Evolutionary conservation across 2,329 filamentous ascomycete genomes (phyloP).

Genomic region (Metarhizium guizhouense): DNA sequence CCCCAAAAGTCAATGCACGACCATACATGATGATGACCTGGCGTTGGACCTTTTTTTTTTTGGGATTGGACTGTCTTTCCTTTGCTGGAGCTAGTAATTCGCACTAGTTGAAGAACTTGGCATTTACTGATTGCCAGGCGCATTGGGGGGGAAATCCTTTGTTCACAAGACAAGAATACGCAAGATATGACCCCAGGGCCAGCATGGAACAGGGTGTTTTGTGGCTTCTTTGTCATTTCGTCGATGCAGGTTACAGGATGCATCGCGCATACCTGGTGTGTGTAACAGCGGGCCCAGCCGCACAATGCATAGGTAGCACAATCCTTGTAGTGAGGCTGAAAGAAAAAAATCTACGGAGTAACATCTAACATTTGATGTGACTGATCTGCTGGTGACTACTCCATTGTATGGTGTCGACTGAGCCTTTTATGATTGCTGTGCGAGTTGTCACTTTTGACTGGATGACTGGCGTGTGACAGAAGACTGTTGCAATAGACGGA

Average conservation of each 20-base stretch:
- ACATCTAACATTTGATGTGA: background rate
- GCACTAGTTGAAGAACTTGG: background rate
- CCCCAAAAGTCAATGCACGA: constrained; percentile 9
- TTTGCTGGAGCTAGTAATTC: constrained; percentile 3
- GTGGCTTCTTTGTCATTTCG: constrained; percentile 1
- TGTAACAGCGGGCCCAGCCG: constrained; percentile 1
- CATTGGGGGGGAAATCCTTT: background rate
- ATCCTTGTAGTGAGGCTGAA: background rate
- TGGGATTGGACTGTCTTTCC: background rate
- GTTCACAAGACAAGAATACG: background rate
- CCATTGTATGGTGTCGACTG: too few relatives aligned
- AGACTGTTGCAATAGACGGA: background rate
- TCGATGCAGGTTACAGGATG: constrained; percentile 5
- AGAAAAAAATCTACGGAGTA: background rate
- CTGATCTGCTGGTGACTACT: background rate
- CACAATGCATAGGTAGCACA: constrained; percentile 1
- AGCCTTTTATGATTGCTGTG: background rate
- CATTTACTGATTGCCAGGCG: background rate
- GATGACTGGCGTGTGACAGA: background rate
- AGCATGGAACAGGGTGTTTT: background rate
- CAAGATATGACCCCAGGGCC: background rate
- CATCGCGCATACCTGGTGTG: constrained; percentile 3
- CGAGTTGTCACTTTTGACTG: background rate
- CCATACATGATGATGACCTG: constrained; percentile 16
- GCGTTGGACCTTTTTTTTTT: constrained; percentile 13